These are phyloP conservation scores for Camelina laxa DNA, from an alignment of 345 rosid species.

Conservation along the genomic window DNA sequence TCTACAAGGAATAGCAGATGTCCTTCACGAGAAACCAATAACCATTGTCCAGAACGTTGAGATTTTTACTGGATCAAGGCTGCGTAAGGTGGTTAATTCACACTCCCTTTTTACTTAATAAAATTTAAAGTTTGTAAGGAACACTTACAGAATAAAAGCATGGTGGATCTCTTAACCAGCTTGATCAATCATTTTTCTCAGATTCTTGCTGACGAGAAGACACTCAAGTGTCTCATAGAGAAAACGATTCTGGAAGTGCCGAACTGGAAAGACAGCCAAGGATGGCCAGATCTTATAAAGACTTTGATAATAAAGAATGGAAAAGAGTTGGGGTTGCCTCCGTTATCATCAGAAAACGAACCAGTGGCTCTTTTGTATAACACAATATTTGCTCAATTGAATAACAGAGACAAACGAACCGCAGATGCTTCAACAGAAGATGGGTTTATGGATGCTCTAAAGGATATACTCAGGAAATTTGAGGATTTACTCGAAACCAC, in stretches of 20 bases:
- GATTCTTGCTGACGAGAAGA: slow-evolving; percentile 62
- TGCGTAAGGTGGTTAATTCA: slow-evolving; percentile 64
- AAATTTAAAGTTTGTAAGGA: not conserved
- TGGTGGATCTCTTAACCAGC: slow-evolving; percentile 19
- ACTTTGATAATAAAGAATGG: slow-evolving; percentile 61
- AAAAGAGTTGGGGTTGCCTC: slow-evolving; percentile 75
- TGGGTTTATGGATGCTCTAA: slow-evolving; percentile 38
- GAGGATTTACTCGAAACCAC: slow-evolving; percentile 64
- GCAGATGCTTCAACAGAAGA: slow-evolving; percentile 46
- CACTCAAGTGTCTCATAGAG: slow-evolving; percentile 47
- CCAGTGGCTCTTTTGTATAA: slow-evolving; percentile 61
- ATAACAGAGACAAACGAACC: slow-evolving; percentile 35
- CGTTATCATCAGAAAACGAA: slow-evolving; percentile 59
- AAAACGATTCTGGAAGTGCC: slow-evolving; percentile 46
- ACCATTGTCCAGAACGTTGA: slow-evolving; percentile 56
- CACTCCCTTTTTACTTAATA: not conserved
- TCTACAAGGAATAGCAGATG: slow-evolving; percentile 74
- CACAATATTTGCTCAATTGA: slow-evolving; percentile 53
- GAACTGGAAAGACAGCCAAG: slow-evolving; percentile 38
- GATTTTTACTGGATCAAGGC: slow-evolving; percentile 64
- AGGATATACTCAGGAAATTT: slow-evolving; percentile 60
- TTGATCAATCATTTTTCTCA: slow-evolving; percentile 41
- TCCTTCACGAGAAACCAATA: slow-evolving; percentile 57
- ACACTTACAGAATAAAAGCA: not conserved
- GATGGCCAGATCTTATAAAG: slow-evolving; percentile 45